Evolutionary conservation across 1,139 yeast species (phyloP), one percentile per base, ranked within the genome.

Genomic region (Wickerhamiella infanticola): DNA sequence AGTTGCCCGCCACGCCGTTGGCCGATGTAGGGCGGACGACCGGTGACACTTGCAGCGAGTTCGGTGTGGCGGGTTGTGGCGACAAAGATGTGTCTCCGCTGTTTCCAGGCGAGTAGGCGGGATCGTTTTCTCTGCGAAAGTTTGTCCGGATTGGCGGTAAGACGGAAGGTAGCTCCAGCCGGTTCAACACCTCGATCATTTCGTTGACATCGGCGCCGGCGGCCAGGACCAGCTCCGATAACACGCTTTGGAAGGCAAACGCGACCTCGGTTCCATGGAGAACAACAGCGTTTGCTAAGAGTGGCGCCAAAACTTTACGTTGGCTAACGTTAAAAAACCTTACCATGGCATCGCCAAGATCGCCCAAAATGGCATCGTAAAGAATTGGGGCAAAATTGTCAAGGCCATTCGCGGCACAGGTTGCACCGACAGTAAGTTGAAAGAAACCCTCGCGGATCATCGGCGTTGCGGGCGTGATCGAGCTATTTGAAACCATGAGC

Each of bases 341-440:
- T 26, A 25, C 27, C 35, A 39, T 39, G 35, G 35, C 18, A 11
- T 39, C 24, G 25, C 41, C 41, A 24, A 39, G 35, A 9, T 39
- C 41, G 24, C 41, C 41, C 5, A 25, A 9, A 24, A 26, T 11
- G 36, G 26, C 9, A 6, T 39, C 36, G 13, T 23, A 29, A 7
- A 29, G 9, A 9, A 9, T 18, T 5, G 41, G 33, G 25, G 41
- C 41, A 5, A 39, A 25, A 18, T 29, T 29, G 13, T 39, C 41
- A 23, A 23, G 18, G 24, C 41, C 41, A 5, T 24, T 39, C 3
- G 29, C 41, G 4, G 18, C 8, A 5, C 38, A 29, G 23, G 42
- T 41, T 11, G 39, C n/a, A 3, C 42, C 37, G 13, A 39, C 45
- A 4, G 45, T 24, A 13, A 43, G 42, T 42, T 38, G 24, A 13